A percentile compares a stretch with the other conserved stretches of the same genome.
Conservation (phyloP, 148 eudicot genomes). For the Chenopodium quinoa region DNA sequence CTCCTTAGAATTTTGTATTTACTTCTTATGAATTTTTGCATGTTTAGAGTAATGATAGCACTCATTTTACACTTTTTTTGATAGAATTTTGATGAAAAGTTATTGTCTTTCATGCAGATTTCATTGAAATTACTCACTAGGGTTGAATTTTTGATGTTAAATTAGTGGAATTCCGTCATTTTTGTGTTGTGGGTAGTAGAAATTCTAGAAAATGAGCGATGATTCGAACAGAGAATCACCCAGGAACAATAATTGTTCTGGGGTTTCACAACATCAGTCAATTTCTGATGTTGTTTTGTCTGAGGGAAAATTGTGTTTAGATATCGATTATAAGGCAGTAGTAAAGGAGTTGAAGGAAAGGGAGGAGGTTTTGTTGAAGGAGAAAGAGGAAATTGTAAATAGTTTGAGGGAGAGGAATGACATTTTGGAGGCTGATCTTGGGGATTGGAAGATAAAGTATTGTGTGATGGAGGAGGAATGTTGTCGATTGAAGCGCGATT, state of each 20-base stretch:
- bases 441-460: not conserved
- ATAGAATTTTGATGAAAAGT: too few species aligned
- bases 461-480: not conserved
- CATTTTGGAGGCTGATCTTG: slow-evolving; percentile 2
- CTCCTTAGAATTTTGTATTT: not conserved
- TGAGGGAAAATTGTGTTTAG: not conserved
- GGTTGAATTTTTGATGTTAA: not conserved
- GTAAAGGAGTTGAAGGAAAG: not conserved
- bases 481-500: not conserved
- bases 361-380: slow-evolving; percentile 17
- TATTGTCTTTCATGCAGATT: not conserved
- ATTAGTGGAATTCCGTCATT: not conserved
- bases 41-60: not conserved
- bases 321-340: not conserved
- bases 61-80: not conserved
- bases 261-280: not conserved
- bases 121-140: not conserved
- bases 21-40: too few species aligned
- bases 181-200: not conserved
- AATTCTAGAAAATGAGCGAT: not conserved
- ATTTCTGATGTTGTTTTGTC: not conserved
- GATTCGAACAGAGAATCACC: not conserved
- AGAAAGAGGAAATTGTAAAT: not conserved
- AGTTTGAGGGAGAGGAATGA: slow-evolving; percentile 7
- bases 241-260: not conserved